A percentile compares a stretch with the other conserved stretches of the same genome.
These are phyloP conservation scores for Keqinozyma sinolaborantium DNA, from an alignment of 1,139 yeast genomes.

Conservation along the genomic window DNA sequence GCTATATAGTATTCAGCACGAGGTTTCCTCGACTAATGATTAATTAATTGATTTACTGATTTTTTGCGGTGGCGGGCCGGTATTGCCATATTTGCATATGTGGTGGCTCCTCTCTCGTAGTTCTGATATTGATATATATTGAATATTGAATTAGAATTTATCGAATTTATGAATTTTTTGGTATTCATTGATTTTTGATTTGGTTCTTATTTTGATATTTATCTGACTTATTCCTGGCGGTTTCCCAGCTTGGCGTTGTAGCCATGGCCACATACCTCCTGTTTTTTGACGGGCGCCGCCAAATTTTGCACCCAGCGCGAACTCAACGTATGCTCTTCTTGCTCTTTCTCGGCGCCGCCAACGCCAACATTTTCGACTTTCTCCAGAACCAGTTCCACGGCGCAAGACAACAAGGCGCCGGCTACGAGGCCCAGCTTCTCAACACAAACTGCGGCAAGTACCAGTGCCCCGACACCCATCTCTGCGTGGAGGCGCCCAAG, in stretches of 20 bases:
- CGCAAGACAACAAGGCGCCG: conserved; percentile 14
- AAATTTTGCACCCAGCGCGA: not conserved
- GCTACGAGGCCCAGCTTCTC: conserved; percentile 25
- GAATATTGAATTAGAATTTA: no score
- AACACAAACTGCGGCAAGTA: conserved; percentile 58
- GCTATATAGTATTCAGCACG: not conserved
- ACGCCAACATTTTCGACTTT: conserved; percentile 18
- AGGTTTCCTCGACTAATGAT: not conserved
- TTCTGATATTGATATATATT: no score
- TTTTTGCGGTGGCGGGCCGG: no score
- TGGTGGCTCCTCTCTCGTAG: no score
- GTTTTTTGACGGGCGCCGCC: no score
- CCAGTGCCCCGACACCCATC: conserved; percentile 77
- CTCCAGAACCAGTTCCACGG: conserved; percentile 27
- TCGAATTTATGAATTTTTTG: no score
- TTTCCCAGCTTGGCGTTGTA: no score
- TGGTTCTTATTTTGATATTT: no score
- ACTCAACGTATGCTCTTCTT: not conserved
- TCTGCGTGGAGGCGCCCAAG: conserved; percentile 65
- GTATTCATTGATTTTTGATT: no score
- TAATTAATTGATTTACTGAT: not conserved
- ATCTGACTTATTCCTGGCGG: no score
- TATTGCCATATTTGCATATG: no score
- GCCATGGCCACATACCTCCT: no score
- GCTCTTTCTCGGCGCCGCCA: conserved; percentile 3